These are phyloP conservation scores for Prunus davidiana DNA, from an alignment of 306 rosid species.

Conservation along the genomic window DNA sequence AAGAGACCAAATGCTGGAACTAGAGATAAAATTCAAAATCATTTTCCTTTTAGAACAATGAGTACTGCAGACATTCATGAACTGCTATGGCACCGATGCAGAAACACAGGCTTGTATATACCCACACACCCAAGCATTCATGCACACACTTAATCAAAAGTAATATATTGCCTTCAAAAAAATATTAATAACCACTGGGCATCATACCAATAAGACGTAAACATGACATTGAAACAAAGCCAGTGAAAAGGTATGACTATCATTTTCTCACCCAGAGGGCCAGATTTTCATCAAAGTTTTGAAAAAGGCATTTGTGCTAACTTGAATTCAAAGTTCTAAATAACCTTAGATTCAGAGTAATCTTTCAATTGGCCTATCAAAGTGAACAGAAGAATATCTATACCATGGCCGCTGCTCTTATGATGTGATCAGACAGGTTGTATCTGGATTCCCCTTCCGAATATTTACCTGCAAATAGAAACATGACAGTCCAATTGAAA, in stretches of 20 bases:
- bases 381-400: conserved; percentile 13
- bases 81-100: not conserved
- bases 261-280: not conserved
- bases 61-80: not conserved
- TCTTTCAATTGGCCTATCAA: not conserved
- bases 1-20: not conserved
- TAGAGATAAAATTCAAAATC: too few species aligned
- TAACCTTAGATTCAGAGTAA: not conserved
- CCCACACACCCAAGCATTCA: not conserved
- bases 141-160: not conserved
- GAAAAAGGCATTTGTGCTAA: not conserved
- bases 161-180: not conserved
- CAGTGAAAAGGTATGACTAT: not conserved
- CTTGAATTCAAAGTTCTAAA: not conserved
- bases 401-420: conserved; percentile 63
- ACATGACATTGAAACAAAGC: not conserved
- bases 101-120: not conserved
- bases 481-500: conserved; percentile 13
- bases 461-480: conserved; percentile 57
- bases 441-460: conserved; percentile 91
- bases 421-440: conserved; percentile 47
- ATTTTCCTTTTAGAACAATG: not conserved
- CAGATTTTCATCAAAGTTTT: conserved; percentile 2
- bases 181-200: not conserved
- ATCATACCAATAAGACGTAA: not conserved